Base-by-base conservation (phyloP, 2,329 filamentous ascomycete species). In the Aciculosporium take region DNA sequence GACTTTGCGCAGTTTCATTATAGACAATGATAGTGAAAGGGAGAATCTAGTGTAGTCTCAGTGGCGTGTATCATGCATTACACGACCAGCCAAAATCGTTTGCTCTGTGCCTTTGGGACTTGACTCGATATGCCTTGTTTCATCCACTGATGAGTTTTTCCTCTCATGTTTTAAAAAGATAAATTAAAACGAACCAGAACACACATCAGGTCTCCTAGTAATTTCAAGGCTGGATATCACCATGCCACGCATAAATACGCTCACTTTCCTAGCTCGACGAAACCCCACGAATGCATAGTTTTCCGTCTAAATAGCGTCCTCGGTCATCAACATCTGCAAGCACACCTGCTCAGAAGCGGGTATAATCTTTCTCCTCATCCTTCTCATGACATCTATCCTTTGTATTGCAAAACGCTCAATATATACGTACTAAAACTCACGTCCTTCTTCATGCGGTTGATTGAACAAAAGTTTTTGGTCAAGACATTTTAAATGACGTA, bases 21-120 rank as follows among this genome's bases (percentile, higher is more conserved):
- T 69, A 70, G 66, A 69, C 54, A 57, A 57, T 58, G 57, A 59
- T 57, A 52, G 55, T 52, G 55, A 56, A 52, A 55, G 54, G 60
- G 57, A 59, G 57, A 59, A 62, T 63, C 57, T 65, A 61, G 58
- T 63, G 53, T 67, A 62, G 55, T 57, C 56, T 57, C 39, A 35
- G 60, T 51, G 51, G 53, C 53, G 53, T 52, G 56, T 55, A 49
- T 51, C 48, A 53, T 53, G 42, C 34, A 21, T 39, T 30, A 23
- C 35, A 41, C 41, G 9, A 5, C 6, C n/a, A n/a, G 36, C 42
- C 30, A 43, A 43, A 39, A 34, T 38, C 33, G 25, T 18, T 36
- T 36, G n/a, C n/a, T n/a, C n/a, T n/a, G n/a, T n/a, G n/a, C n/a
- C n/a, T n/a, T n/a, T n/a, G n/a, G n/a, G n/a, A n/a, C n/a, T n/a